Base-by-base conservation (phyloP, 2,329 filamentous ascomycete genomes). In the Escovopsis sp. region DNA sequence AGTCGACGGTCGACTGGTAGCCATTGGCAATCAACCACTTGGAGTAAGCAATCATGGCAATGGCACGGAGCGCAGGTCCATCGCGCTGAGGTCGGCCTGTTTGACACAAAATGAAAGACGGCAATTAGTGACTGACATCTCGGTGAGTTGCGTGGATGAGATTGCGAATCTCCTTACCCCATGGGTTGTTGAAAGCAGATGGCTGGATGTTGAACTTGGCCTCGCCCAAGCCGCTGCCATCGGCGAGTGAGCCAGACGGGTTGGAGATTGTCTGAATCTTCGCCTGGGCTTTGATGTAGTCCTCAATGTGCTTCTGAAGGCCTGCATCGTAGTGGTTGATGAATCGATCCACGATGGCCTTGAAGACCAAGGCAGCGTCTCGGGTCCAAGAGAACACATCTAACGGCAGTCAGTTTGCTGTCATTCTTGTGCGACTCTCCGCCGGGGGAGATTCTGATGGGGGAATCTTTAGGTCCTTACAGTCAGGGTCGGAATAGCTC, bases 351-450 rank as follows among this genome's bases (percentile, higher is more conserved):
- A 82, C 66, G 12, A 88, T 60, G 23, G 66, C 65, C 61, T 85
- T 85, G 63, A 82, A 75, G 3, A 77, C 75, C 28, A 88, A 67
- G 23, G 78, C 80, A 12, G 80, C 72, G 57, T 89, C 84, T 53
- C 84, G 67, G 2, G 79, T 85, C 84, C 84, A 89, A 1, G 81
- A 85, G 54, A 77, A 88, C 55, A 73, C 87, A 59, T 88, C 81
- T 85, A 41, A 18, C 19, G 10, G n/a, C 33, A 15, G 19, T 32
- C 33, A 37, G 35, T 45, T 38, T 36, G 32, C 8, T 30, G 6
- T n/a, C 1, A n/a, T 3, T 18, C 32, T 26, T 4, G 19, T 30
- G 3, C 33, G 18, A 32, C 23, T 23, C 23, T 6, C 23, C 4
- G 23, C 23, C 23, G 19, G 35, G 8, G 23, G n/a, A 4, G 4